Percentiles rank a stretch among this genome's conserved stretches.
phyloP scores from a whole-genome alignment of 345 rosid genomes.

The Dipteronia sinensis region DNA sequence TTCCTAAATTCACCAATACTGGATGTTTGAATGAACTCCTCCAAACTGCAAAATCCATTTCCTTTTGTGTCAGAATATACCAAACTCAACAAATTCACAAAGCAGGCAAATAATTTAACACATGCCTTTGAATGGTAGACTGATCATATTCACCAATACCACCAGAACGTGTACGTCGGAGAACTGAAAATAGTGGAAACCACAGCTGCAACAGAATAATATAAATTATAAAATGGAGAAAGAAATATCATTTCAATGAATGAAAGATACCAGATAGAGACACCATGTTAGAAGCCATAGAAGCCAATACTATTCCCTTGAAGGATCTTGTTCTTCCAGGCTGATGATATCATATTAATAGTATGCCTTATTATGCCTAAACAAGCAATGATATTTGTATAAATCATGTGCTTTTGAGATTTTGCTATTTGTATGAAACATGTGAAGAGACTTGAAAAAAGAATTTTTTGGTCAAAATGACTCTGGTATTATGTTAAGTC shows the following conservation, averaged over 20 bases:
- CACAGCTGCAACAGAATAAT: conserved; percentile 71
- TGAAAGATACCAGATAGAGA: not conserved
- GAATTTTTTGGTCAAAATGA: not conserved
- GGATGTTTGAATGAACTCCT: conserved; percentile 80
- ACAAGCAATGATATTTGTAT: not conserved
- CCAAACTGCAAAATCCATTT: conserved; percentile 59
- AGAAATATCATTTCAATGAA: not conserved
- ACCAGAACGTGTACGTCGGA: conserved; percentile 45
- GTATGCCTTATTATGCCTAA: not conserved
- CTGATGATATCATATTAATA: not conserved
- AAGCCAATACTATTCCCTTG: not conserved
- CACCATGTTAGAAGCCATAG: conserved; percentile 1
- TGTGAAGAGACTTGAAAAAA: not conserved
- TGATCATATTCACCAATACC: conserved; percentile 46
- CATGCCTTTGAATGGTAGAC: conserved; percentile 68
- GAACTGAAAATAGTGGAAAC: conserved; percentile 89
- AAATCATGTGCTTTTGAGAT: not conserved
- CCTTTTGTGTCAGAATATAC: conserved; percentile 22
- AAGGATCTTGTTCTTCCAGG: not conserved
- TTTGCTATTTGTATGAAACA: not conserved
- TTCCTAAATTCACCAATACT: conserved; percentile 85
- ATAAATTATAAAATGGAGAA: not conserved
- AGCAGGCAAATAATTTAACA: not conserved
- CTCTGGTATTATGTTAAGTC: not conserved
- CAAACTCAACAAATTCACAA: not conserved